Conservation (phyloP, 2,329 filamentous ascomycete genomes). For the Verticillium dahliae region DNA sequence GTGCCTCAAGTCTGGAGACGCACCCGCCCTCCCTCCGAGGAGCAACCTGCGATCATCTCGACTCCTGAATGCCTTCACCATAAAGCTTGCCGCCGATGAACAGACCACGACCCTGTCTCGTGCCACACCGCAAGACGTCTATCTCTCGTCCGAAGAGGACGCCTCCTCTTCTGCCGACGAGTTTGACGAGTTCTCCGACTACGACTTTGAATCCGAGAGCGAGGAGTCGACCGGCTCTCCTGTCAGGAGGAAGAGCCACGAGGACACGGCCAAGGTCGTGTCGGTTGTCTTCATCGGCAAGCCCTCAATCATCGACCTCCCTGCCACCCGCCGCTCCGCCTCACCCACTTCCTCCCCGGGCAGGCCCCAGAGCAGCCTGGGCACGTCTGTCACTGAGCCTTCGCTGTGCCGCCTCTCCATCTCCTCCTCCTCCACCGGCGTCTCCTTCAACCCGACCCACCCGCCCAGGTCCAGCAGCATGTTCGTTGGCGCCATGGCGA, state of each 20-base stretch:
- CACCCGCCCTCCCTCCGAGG: constrained; percentile 43
- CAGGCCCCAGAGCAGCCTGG: constrained; percentile 14
- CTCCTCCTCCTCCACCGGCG: constrained; percentile 24
- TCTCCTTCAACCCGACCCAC: constrained; percentile 20
- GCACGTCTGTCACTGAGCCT: constrained; percentile 20
- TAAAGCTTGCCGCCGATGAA: constrained; percentile 24
- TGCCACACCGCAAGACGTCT: constrained; percentile 49
- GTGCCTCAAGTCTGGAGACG: constrained; percentile 12
- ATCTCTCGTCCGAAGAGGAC: constrained; percentile 61
- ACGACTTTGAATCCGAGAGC: constrained; percentile 35
- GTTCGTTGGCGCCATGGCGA: constrained; percentile 24
- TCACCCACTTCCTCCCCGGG: constrained; percentile 31
- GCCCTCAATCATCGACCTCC: constrained; percentile 49
- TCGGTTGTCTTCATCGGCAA: constrained; percentile 55
- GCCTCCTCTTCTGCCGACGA: constrained; percentile 56
- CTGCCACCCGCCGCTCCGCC: constrained; percentile 28
- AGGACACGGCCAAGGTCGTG: constrained; percentile 52
- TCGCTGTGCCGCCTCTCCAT: constrained; percentile 23
- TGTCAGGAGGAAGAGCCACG: constrained; percentile 34
- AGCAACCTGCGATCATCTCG: constrained; percentile 42
- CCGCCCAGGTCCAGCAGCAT: constrained; percentile 38
- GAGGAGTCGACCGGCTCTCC: constrained; percentile 21
- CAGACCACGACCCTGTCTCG: constrained; percentile 24
- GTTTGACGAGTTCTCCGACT: constrained; percentile 53
- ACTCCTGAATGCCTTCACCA: constrained; percentile 27